Conservation (phyloP, 2,329 filamentous ascomycete genomes). For the Colletotrichum sp. region DNA sequence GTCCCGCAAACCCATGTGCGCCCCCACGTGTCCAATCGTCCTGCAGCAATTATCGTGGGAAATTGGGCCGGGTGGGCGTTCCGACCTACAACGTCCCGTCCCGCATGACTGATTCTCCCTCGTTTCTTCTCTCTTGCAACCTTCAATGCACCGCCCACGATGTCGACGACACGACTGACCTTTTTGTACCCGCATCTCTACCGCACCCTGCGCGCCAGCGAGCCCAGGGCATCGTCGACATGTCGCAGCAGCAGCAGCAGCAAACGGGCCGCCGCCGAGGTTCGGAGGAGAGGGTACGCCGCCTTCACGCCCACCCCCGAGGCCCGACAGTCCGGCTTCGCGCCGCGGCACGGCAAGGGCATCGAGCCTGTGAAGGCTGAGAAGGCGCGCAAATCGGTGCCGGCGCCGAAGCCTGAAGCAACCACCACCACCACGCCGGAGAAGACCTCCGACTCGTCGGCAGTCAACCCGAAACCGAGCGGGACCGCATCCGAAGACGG, state of each 20-base stretch:
- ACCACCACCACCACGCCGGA: not conserved
- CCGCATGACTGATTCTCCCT: not conserved
- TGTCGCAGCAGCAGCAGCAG: slow-evolving; percentile 28
- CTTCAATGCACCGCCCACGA: slow-evolving; percentile 32
- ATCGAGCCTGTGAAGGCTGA: slow-evolving; percentile 55
- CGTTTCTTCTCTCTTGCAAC: not conserved
- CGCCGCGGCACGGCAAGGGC: slow-evolving; percentile 64
- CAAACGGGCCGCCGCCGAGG: slow-evolving; percentile 19
- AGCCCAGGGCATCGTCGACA: slow-evolving; percentile 30
- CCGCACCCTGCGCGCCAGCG: slow-evolving; percentile 37
- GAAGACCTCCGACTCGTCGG: not conserved
- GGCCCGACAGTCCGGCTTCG: slow-evolving; percentile 50
- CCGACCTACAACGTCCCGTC: not conserved
- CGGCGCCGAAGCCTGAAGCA: slow-evolving; percentile 8
- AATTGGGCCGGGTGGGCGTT: not conserved
- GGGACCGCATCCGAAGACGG: not conserved
- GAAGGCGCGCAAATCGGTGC: slow-evolving; percentile 22
- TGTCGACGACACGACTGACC: slow-evolving; percentile 67
- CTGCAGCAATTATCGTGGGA: slow-evolving; percentile 6
- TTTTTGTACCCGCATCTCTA: slow-evolving; percentile 74
- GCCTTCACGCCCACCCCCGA: slow-evolving; percentile 37
- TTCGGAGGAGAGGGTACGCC: slow-evolving; percentile 31
- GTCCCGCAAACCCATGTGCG: not conserved
- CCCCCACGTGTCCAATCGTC: not conserved
- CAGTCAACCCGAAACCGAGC: not conserved